Evolutionary conservation across 768 basidiomycete species (phyloP), one percentile per base, ranked within the genome.

Genomic region (Rhodotorula babjevae): DNA sequence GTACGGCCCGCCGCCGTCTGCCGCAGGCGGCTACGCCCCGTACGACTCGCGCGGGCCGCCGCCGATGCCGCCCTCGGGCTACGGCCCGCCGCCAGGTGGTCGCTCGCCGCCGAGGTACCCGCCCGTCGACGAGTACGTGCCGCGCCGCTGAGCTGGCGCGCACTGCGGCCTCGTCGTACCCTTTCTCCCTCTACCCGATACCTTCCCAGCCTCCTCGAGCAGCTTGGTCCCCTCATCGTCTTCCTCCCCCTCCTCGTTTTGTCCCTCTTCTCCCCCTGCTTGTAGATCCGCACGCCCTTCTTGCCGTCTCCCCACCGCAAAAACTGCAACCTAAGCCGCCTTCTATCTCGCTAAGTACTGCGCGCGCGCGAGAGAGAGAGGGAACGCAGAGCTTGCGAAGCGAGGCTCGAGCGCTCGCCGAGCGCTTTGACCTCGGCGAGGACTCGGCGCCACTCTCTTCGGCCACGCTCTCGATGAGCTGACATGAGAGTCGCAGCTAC

Each of bases 21-120:
- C 14, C 18, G 14, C 44, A 27, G 40, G 42, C 61, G 69, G 63
- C 63, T 71, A 75, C 63, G 15, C 69, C 14, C 58, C 65, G 36
- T 71, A 71, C 66, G 63, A 59, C 53, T 27, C 73, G 31, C 61
- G 63, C 1, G 57, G 42, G 1, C 62, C 63, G 23, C 69, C 66
- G 27, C 18, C 23, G 1, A 50, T 50, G 25, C 40, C 50, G 14
- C 49, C 6, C 16, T 27, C 27, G 25, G 66, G 69, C 12, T 68
- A 71, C 61, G 69, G 70, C 14, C 47, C 68, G 31, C 36, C 59
- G n/a, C 44, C 50, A 29, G 61, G 61, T n/a, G 44, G 33, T 9
- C 40, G 67, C 40, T 68, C 67, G 50, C 67, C 67, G 60, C 71
- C 71, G 31, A n/a, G 65, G 56, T 69, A 69, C 55, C 73, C 73